Evolutionary conservation across 352 stramenopile genomes (phyloP), one percentile per base, ranked within the genome.

Genomic region (Saprolegnia parasitica): DNA sequence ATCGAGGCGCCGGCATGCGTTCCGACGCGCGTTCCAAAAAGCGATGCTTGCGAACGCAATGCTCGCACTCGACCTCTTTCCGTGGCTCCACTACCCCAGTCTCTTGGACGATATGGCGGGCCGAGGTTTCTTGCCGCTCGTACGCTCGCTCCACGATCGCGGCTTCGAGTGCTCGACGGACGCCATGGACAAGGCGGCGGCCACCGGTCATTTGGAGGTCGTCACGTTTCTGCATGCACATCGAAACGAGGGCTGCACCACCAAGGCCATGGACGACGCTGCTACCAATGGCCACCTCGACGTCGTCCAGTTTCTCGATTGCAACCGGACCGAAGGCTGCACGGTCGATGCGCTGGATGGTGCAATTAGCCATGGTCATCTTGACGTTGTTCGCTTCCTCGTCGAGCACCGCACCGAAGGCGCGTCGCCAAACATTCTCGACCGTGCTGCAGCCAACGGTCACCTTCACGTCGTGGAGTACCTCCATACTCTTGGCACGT

Each of bases 251-350:
- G 29, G 29, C 29, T 35, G 29, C 29, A 35, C 29, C 2, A 35
- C 5, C 10, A 74, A 77, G 16, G 78, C 77, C 11, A 77, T 84
- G 55, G 66, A 74, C 26, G 73, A 74, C 45, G 78, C 79, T 15
- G 76, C 75, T 0, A 65, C 71, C 50, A 72, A 78, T 23, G 77
- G 76, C 4, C 76, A 83, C 60, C 49, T 85, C 0, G 72, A 81
- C 11, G 77, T 76, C 8, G 46, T 85, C 20, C 52, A 73, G 54
- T 83, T 76, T 68, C 71, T 86, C 1, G 73, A 73, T 13, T 42
- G 67, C 13, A 57, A 82, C 61, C 81, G 71, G 35, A 68, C 71
- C 24, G 56, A 74, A 26, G 49, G 56, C 5, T 62, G 76, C 23
- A 77, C 76, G 46, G 77, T 66, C 5, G 72, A 72, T 11, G 72